Evolutionary conservation across 345 rosid genomes (phyloP), one percentile per base, ranked within the genome.

Genomic region (Combretum micranthum): DNA sequence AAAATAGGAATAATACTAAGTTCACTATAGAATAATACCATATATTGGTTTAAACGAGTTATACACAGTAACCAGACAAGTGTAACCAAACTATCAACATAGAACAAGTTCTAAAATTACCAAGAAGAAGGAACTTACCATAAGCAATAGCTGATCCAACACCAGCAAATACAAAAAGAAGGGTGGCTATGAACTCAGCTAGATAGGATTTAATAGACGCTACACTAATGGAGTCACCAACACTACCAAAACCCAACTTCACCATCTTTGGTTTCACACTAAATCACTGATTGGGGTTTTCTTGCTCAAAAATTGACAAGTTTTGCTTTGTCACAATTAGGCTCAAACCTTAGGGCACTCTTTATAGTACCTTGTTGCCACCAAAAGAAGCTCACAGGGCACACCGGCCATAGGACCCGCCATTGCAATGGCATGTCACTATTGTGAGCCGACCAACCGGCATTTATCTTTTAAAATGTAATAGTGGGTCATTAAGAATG

Each of bases 121-220:
- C 15, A 4, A 22, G 17, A n/a, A 13, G 25, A 20, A 39, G 12
- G 0, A 4, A 64, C 73, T 70, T 63, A 79, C 82, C 67, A 65
- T 64, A 92, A 9, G 96, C 93, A 47, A 92, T 65, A 21, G 93
- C 98, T 0, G 96, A 88, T 14, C 98, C 96, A 67, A 86, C 98
- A 15, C 95, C 96, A 12, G 96, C 96, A n/a, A 92, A 92, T 13
- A 92, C 96, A 53, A 92, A 92, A 52, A 88, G 82, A 59, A 88
- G 83, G 32, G 98, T 92, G 53, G 96, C 92, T 11, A 86, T 92
- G 67, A 92, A 92, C 82, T 92, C 98, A 8, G 96, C 58, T 8
- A 86, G 67, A 66, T 84, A 92, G 39, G 82, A 63, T 72, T 74
- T 92, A 10, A 88, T 72, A 15, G 95, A 83, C 14, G 77, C 77